These are phyloP conservation scores for Blastocystis sp. DNA, from an alignment of 352 stramenopile genomes.

Conservation along the genomic window DNA sequence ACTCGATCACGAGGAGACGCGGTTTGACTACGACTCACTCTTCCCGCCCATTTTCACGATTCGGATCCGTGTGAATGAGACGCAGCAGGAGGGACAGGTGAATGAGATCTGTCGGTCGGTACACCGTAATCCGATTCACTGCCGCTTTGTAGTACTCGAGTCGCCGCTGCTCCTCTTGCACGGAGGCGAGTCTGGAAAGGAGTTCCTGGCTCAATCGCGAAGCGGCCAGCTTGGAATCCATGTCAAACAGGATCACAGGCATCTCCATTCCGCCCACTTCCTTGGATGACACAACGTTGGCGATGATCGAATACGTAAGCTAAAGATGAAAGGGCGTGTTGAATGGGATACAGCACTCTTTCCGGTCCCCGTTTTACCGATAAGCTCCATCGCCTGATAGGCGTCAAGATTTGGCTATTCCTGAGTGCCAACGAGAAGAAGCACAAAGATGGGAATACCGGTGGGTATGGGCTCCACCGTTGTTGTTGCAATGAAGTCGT, in stretches of 20 bases:
- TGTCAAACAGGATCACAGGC: conserved; percentile 31
- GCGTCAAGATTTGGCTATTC: conserved; percentile 36
- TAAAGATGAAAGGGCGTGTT: background rate
- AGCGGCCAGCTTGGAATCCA: conserved; percentile 37
- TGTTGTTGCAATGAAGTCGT: conserved; percentile 37
- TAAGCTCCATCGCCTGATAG: conserved; percentile 32
- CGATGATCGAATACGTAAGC: conserved; percentile 42
- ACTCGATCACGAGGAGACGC: conserved; percentile 56
- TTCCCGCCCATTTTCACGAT: background rate
- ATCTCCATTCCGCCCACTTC: conserved; percentile 25
- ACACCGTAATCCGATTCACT: conserved; percentile 33
- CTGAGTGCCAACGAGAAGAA: background rate
- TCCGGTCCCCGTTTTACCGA: background rate
- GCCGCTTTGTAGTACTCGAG: background rate
- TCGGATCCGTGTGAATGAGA: background rate
- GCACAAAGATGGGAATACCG: conserved; percentile 35
- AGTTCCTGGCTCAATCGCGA: background rate
- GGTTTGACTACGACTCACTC: background rate
- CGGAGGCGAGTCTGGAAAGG: background rate
- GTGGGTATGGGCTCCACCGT: conserved; percentile 31
- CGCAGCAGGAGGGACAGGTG: conserved; percentile 30
- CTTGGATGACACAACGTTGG: background rate
- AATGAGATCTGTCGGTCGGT: conserved; percentile 32
- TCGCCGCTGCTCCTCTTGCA: background rate
- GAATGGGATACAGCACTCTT: conserved; percentile 40